These are phyloP conservation scores for Macrotyloma uniflorum DNA, from an alignment of 306 rosid genomes.

Conservation along the genomic window DNA sequence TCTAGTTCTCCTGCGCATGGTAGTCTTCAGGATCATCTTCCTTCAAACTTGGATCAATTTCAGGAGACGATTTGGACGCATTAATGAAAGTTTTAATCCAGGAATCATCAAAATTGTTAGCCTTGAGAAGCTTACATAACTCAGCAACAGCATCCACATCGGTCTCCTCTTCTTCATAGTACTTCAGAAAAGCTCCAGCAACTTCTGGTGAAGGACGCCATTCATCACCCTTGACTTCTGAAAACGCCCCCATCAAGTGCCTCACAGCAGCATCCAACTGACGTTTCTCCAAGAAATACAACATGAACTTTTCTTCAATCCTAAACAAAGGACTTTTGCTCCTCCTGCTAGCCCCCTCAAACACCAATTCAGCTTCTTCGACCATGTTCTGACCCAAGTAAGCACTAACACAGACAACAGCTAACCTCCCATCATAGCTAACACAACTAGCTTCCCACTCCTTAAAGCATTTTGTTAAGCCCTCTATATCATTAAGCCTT, in stretches of 20 bases:
- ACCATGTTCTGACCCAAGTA: slow-evolving; percentile 59
- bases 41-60: slow-evolving; percentile 44
- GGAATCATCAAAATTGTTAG: slow-evolving; percentile 50
- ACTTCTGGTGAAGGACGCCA: slow-evolving; percentile 56
- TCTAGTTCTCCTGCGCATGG: slow-evolving; percentile 19
- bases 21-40: slow-evolving; percentile 36
- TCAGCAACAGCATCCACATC: slow-evolving; percentile 63
- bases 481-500: slow-evolving; percentile 66
- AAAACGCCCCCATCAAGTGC: slow-evolving; percentile 57
- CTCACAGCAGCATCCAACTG: slow-evolving; percentile 56
- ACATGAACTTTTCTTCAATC: slow-evolving; percentile 66
- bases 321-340: slow-evolving; percentile 54
- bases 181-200: slow-evolving; percentile 56
- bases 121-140: slow-evolving; percentile 63
- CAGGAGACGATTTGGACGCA: slow-evolving; percentile 48
- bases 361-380: slow-evolving; percentile 63
- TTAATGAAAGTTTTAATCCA: slow-evolving; percentile 53
- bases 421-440: slow-evolving; percentile 62
- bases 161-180: slow-evolving; percentile 63
- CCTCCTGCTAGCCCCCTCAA: slow-evolving; percentile 57
- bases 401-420: slow-evolving; percentile 46
- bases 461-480: slow-evolving; percentile 55
- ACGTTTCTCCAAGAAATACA: slow-evolving; percentile 51
- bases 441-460: slow-evolving; percentile 75
- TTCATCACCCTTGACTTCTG: slow-evolving; percentile 44